Evolutionary conservation across 805 yeast genomes (phyloP).

Genomic region (Ogataea saltuana): DNA sequence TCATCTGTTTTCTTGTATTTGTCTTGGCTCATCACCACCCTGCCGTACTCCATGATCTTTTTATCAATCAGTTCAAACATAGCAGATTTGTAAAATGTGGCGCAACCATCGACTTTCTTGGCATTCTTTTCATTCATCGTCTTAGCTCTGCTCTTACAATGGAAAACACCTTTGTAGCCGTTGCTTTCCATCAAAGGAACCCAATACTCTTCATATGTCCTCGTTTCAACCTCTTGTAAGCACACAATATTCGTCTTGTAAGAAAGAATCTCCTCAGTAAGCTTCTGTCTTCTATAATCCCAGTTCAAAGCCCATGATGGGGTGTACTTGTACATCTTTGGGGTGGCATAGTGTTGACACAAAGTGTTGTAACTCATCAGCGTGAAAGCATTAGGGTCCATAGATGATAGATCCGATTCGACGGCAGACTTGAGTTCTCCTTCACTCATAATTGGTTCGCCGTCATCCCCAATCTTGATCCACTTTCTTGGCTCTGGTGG

Average conservation of each 20-base stretch:
- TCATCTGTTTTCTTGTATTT: constrained; percentile 92
- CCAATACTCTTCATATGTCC: constrained; percentile 86
- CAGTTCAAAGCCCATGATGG: constrained; percentile 97
- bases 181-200: constrained; percentile 64
- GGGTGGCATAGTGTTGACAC: constrained; percentile 94
- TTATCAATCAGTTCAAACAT: constrained; percentile 73
- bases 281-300: constrained; percentile 80
- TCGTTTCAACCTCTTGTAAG: constrained; percentile 93
- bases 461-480: constrained; percentile 77
- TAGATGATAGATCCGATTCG: constrained; percentile 30
- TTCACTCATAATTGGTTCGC: constrained; percentile 48
- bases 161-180: constrained; percentile 82
- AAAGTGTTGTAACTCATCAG: constrained; percentile 85
- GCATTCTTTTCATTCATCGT: constrained; percentile 82
- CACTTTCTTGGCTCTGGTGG: constrained; percentile 79
- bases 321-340: constrained; percentile 88
- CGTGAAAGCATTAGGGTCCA: constrained; percentile 55
- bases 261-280: constrained; percentile 69
- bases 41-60: constrained; percentile 78
- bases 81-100: constrained; percentile 75
- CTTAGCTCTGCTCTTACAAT: constrained; percentile 87
- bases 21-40: constrained; percentile 76
- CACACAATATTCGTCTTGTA: constrained; percentile 78
- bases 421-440: constrained; percentile 25
- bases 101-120: constrained; percentile 96